Evolutionary conservation across 164 flowering plant species (phyloP), one percentile per base, ranked within the genome.

Genomic region (Paratinospora sagittata): DNA sequence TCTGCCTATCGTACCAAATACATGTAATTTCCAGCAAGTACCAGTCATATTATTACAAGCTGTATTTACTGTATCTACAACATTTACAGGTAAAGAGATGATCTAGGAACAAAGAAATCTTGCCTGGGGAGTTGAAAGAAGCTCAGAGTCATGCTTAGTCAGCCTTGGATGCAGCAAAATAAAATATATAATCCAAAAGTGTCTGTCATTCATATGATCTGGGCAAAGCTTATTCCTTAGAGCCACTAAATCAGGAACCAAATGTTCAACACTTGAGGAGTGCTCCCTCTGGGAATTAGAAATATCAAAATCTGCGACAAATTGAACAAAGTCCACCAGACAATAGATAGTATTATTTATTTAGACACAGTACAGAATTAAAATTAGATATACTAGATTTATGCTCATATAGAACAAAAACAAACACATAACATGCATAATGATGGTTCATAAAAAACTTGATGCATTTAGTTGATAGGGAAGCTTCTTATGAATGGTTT

Each of bases 101-200:
- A 69, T 57, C 21, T 21, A 27, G 41, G 30, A 34, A 61, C 57
- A 72, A 10, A 66, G 73, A 55, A 69, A 19, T 66, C 85, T 84
- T 86, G 69, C 94, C 87, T 85, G 71, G 14, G 86, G 76, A 55
- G 88, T 79, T 67, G 90, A 80, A 39, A 89, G 80, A 64, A 85
- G 84, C 74, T 83, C 71, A 5, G 66, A 39, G 45, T 82, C 87
- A 34, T 81, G 74, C 70, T 77, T 81, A 74, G 75, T 73, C 71
- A 89, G 77, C 79, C 86, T 80, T 43, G 90, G 90, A 62, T 84
- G 82, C 85, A 89, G 71, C 75, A 89, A 26, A 67, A 86, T 79
- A 65, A 89, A 89, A 76, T 89, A 89, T 66, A 88, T 81, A 82
- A 83, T 80, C 95, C 95, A 89, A 77, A 89, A 89, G 63, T 68